Conservation (phyloP, 2,329 filamentous ascomycete species). For the Diaporthe vexans region DNA sequence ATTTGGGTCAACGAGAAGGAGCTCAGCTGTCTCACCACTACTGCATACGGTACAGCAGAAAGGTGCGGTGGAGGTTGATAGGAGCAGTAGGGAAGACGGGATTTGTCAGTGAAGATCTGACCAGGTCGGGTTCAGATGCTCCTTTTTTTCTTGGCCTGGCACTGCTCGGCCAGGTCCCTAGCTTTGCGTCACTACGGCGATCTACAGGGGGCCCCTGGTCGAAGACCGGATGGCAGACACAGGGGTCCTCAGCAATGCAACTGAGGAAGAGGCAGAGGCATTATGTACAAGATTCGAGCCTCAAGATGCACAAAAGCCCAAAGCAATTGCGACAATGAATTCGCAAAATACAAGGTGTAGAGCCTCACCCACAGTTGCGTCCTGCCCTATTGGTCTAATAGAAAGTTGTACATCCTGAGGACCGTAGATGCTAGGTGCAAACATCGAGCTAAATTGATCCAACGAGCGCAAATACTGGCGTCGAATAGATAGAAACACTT, state of each 20-base stretch:
- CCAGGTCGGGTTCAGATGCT: slow-evolving; percentile 14
- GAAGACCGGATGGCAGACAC: slow-evolving; percentile 10
- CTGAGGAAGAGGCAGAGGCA: background rate
- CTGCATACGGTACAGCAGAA: background rate
- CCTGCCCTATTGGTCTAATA: no score
- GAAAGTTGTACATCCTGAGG: background rate
- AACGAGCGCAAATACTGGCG: background rate
- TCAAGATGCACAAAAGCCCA: background rate
- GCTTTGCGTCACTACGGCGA: slow-evolving; percentile 40
- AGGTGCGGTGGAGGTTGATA: background rate
- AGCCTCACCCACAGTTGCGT: no score
- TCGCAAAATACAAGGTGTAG: background rate
- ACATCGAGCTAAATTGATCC: background rate
- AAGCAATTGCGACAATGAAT: background rate
- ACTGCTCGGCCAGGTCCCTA: slow-evolving; percentile 3
- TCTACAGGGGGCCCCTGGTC: slow-evolving; percentile 27
- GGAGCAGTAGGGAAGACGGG: background rate
- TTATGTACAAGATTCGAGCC: background rate
- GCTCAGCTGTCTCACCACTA: background rate
- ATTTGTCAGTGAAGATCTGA: slow-evolving; percentile 16
- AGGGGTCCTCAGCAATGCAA: background rate
- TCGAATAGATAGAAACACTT: background rate
- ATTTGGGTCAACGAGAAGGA: background rate
- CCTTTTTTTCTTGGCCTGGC: slow-evolving; percentile 13
- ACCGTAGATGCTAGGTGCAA: background rate